Evolutionary conservation across 1,284 basidiomycete genomes (phyloP), one percentile per base, ranked within the genome.

Genomic region (Bjerkandera adusta): DNA sequence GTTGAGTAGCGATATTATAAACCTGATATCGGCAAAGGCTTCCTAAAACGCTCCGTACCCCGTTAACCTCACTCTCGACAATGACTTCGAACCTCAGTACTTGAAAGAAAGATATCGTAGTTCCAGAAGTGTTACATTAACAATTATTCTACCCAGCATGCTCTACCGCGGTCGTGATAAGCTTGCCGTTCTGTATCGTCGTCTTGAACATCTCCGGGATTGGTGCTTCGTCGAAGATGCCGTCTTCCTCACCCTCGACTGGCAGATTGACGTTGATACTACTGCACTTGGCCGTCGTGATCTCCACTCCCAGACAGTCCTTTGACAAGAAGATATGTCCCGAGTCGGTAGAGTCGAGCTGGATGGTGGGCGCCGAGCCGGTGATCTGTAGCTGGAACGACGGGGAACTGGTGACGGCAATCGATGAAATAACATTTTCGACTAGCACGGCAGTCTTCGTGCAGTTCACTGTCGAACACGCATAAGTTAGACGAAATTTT

Each of bases 171-270:
- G 74, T 83, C 8, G 93, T 96, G 39, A 93, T 78, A 46, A 97
- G 70, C 66, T 89, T 96, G n/a, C 94, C 93, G 55, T 82, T 72
- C 62, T 81, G 73, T 16, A 99, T 73, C 38, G 81, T 78, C 35
- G 90, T 92, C 74, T 85, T 91, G 67, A 99, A 76, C 88, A 98
- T 98, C 70, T 99, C 97, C 1, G 97, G 97, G 30, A 99, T 73
- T 2, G 96, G 80, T 57, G 85, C 83, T 68, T 99, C 97, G 53
- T 83, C 80, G 59, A 94, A 97, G 43, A 96, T 79, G 10, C 95
- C 97, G 11, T 95, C 90, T 62, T 96, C 93, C 58, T 91, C 91
- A 30, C 82, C 89, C 54, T 85, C 85, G 2, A 89, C 84, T 0
- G 96, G 96, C 36, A 99, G 66, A 57, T 83, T 92, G 50, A 99